A percentile compares a stretch with the other conserved stretches of the same genome.
Conservation (phyloP, 306 rosid species). For the Rubus parviflorus region DNA sequence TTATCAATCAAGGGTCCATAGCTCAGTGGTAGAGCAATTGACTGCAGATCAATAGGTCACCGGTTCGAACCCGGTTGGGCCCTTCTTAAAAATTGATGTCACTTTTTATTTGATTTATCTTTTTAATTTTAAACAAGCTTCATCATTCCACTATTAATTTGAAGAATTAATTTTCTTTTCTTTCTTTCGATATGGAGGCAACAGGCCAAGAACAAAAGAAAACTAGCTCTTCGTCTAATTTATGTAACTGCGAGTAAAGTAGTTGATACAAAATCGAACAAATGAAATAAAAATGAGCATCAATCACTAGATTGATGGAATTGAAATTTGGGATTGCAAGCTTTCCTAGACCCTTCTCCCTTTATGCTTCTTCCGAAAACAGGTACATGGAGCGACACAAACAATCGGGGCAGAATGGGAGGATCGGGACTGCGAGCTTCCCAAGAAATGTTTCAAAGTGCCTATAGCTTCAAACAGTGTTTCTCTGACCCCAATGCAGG, state of each 20-base stretch:
- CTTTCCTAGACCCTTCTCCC: background rate
- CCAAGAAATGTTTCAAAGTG: background rate
- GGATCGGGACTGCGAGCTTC: background rate
- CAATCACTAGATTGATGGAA: background rate
- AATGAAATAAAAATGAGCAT: background rate
- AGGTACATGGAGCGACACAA: background rate
- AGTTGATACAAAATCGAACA: background rate
- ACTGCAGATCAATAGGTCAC: slow-evolving; percentile 78
- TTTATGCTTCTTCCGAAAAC: background rate
- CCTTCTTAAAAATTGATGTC: slow-evolving; percentile 17
- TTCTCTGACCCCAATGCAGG: background rate
- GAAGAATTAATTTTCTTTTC: no score
- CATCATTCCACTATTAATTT: no score
- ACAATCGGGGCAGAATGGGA: background rate
- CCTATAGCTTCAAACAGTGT: background rate
- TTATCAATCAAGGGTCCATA: slow-evolving; percentile 41
- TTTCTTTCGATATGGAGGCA: no score
- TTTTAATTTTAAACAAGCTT: no score
- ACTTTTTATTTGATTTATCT: no score
- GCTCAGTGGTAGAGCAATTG: slow-evolving; percentile 94
- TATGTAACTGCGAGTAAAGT: background rate
- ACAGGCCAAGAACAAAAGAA: no score
- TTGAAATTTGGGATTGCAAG: background rate
- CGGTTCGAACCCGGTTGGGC: slow-evolving; percentile 82
- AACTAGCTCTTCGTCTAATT: no score